phyloP scores from a whole-genome alignment of 345 rosid species.

The Hibiscus mutabilis region DNA sequence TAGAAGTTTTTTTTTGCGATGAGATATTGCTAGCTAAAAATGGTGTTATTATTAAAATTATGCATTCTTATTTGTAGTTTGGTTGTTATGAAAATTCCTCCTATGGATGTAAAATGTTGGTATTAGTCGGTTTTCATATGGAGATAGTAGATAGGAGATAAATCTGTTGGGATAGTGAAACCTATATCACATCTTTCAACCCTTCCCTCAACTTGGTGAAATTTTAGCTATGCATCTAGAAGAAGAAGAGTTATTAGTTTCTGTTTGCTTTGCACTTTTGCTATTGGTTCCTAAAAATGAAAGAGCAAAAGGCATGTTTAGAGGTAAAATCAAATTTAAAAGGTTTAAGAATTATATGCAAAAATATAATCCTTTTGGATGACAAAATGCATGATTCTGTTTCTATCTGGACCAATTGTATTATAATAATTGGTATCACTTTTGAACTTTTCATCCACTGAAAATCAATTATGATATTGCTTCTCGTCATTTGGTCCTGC shows the following conservation, averaged over 20 bases:
- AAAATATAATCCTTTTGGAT: neutral
- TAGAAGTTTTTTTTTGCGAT: neutral
- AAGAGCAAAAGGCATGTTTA: neutral
- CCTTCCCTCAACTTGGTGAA: neutral
- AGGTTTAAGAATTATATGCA: neutral
- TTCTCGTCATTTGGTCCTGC: neutral
- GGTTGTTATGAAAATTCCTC: neutral
- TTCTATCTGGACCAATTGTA: neutral
- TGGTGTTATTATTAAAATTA: neutral
- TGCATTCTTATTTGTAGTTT: neutral
- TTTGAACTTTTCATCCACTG: neutral
- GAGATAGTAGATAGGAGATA: neutral
- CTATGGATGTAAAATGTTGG: neutral
- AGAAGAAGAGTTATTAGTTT: neutral
- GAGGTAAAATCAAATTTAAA: neutral
- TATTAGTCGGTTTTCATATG: neutral
- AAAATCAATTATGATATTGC: constrained; percentile 1
- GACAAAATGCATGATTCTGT: neutral
- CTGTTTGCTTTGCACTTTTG: neutral
- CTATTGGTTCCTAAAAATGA: neutral
- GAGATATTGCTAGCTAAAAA: neutral
- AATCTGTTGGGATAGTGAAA: neutral
- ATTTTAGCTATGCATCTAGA: neutral
- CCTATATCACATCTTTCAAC: neutral
- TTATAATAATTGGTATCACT: neutral